These are phyloP conservation scores for Liriodendron chinense DNA, from an alignment of 164 flowering plant species.

Conservation along the genomic window DNA sequence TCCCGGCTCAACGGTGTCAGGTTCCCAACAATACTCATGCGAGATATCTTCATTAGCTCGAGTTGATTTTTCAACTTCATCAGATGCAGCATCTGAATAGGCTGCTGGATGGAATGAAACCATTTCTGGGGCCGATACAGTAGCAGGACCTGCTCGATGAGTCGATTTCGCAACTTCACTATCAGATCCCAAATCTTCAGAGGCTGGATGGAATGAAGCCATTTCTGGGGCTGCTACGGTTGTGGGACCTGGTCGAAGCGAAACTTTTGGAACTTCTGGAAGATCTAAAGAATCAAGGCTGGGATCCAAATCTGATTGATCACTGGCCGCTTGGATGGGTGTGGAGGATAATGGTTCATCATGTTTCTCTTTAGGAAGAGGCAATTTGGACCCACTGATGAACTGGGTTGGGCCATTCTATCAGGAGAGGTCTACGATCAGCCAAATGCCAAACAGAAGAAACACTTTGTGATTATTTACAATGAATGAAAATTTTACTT, in stretches of 20 bases:
- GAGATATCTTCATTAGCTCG: slow-evolving; percentile 14
- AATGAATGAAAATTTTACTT: slow-evolving; percentile 10
- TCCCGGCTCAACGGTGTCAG: slow-evolving; percentile 27
- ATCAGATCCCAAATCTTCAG: slow-evolving; percentile 7
- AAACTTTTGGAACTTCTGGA: slow-evolving; percentile 80
- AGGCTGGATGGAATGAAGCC: slow-evolving; percentile 15
- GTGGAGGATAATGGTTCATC: slow-evolving; percentile 39
- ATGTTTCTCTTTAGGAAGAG: slow-evolving; percentile 76
- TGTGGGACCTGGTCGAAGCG: slow-evolving; percentile 31
- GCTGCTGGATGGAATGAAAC: background rate
- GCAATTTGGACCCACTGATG: slow-evolving; percentile 60
- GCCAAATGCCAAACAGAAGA: background rate
- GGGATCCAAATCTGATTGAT: slow-evolving; percentile 51
- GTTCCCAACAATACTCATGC: slow-evolving; percentile 18
- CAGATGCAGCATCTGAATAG: background rate
- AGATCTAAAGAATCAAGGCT: slow-evolving; percentile 56
- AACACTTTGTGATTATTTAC: background rate
- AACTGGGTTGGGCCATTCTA: slow-evolving; percentile 88
- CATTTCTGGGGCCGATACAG: background rate
- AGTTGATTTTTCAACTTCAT: slow-evolving; percentile 23
- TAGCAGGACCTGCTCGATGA: background rate
- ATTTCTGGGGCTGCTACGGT: slow-evolving; percentile 31
- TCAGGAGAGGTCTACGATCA: background rate
- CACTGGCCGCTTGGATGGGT: slow-evolving; percentile 26
- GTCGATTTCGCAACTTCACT: background rate